A percentile compares a stretch with the other conserved stretches of the same genome.
Evolutionary conservation across 441 rosid genomes (phyloP).

Genomic region (Corymbia calophylla): DNA sequence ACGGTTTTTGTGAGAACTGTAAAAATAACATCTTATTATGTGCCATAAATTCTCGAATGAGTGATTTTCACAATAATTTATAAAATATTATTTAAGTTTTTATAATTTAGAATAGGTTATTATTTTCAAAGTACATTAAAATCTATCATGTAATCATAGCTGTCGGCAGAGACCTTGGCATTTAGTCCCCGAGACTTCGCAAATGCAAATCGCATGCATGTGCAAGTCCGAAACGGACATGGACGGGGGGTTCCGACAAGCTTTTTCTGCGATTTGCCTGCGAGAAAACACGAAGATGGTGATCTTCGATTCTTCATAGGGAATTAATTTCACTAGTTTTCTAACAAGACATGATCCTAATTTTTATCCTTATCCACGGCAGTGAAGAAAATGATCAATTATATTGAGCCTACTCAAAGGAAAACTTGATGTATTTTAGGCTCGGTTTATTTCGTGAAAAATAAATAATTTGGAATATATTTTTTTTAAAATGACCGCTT

Average conservation of each 20-base stretch:
- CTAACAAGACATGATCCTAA: background rate
- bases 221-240: background rate
- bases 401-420: background rate
- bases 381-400: background rate
- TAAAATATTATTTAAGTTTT: no score
- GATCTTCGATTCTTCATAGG: background rate
- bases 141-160: no score
- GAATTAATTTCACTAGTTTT: background rate
- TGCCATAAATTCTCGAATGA: no score
- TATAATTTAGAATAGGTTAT: no score
- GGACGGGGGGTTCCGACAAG: accelerated
- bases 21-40: no score
- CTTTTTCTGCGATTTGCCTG: background rate
- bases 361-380: background rate
- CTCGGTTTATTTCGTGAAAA: background rate
- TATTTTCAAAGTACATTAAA: no score
- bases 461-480: accelerated
- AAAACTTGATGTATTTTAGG: background rate
- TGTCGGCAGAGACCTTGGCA: background rate
- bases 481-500: accelerated
- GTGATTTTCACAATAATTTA: no score
- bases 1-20: no score
- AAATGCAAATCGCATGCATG: background rate
- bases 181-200: background rate
- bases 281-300: background rate